Evolutionary conservation across 108 stramenopile species (phyloP), one percentile per base, ranked within the genome.

Genomic region (Aurantiochytrium sp.): DNA sequence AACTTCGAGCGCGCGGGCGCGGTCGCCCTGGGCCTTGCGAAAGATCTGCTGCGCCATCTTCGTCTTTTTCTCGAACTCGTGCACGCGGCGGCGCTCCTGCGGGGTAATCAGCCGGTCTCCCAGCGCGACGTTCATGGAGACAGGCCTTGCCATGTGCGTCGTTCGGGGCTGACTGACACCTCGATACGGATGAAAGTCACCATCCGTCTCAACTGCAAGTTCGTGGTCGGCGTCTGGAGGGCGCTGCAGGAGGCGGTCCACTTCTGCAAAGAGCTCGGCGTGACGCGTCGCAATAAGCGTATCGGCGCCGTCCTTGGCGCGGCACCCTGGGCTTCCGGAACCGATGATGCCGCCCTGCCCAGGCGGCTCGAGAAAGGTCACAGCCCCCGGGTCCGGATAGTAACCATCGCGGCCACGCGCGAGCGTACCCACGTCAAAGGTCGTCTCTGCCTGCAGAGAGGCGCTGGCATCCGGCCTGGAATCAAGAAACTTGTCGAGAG

Each of bases 341-440:
- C 73, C 73, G 45, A 81, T 48, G 39, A 81, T 81, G 45, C 73
- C 73, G 42, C 73, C 73, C 45, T 48, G 42, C 10, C 45, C 73
- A 48, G 42, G 42, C 6, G 73, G 73, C 73, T 81, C 42, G 1
- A 81, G 73, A 81, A 81, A 81, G 12, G 45, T 81, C 17, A 81
- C 39, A 2, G 73, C 42, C 6, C 73, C 39, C 45, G 73, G 73
- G 73, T 81, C 73, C 10, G 27, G 39, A 24, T 41, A 3, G 27
- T n/a, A 41, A 6, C 27, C 15, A 10, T 30, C 39, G 6, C 73
- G 10, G 12, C 19, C 39, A 6, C 39, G 10, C 21, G 39, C 45
- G 73, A 81, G 73, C 45, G 73, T 81, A 24, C 42, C 73, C 1
- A 81, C 73, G 24, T 81, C 45, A 30, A 81, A 81, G 39, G 73